Evolutionary conservation across 2,329 filamentous ascomycete genomes (phyloP), one percentile per base, ranked within the genome.

Genomic region (Talaromyces sp.): DNA sequence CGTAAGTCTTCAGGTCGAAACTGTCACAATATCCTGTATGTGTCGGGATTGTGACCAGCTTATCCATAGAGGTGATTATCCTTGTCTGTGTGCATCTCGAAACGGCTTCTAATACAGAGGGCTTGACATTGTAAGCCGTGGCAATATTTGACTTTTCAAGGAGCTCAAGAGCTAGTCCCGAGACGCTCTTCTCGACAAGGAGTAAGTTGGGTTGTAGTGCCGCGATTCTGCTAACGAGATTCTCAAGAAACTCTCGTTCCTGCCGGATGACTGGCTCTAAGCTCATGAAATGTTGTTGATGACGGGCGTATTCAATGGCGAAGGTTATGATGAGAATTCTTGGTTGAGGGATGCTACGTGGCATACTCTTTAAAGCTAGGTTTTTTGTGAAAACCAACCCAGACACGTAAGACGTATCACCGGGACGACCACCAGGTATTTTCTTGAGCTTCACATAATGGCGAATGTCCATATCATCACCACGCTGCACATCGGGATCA

Each of bases 321-420:
- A 99, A 99, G 0, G 93, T 94, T 65, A 99, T 89, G 68, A 99
- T 92, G 58, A 97, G 85, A 67, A 99, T 95, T 37, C 92, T 89
- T 3, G 95, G 95, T 63, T 91, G 89, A 13, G 85, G 78, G 68
- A 98, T 95, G 68, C 88, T 91, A 65, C 95, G 87, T 19, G 91
- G 89, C 95, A 99, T 99, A 77, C 90, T 96, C 76, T 99, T 99
- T 61, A 98, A 81, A 0, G 96, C 95, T 60, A 99, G 82, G 69
- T 99, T 99, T 75, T 99, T 99, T 13, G 93, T 95, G 75, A 99
- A 99, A 1, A 99, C 93, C 9, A 99, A 89, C 0, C 95, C 96
- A 10, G 95, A 97, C 16, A 98, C 90, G 76, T 99, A 99, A n/a
- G 90, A 89, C 7, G 94, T 98, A 77, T 99, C 94, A 27, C 91